Percentiles rank a stretch among this genome's conserved stretches.
Evolutionary conservation across 805 yeast genomes (phyloP).

Genomic region (Tetrapisispora nanseiensis): DNA sequence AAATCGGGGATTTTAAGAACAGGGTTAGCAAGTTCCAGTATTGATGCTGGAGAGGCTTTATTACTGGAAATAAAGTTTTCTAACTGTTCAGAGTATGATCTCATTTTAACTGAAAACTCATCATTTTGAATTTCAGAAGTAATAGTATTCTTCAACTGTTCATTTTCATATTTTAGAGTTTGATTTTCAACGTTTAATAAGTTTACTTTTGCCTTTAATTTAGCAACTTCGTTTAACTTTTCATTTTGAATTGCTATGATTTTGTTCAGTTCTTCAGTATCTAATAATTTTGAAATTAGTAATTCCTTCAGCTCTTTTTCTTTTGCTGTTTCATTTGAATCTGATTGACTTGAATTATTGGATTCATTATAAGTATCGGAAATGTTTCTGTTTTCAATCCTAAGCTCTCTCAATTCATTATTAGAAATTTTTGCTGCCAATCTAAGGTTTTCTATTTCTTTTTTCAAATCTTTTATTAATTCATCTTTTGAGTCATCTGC

Average conservation of each 20-base stretch:
- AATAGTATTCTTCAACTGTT: constrained; percentile 27
- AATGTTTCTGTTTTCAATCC: constrained; percentile 29
- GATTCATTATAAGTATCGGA: neutral
- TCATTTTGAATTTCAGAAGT: neutral
- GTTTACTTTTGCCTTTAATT: constrained; percentile 36
- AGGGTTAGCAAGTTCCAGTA: neutral
- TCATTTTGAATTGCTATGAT: constrained; percentile 45
- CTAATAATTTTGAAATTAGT: constrained; percentile 42
- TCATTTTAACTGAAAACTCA: constrained; percentile 4
- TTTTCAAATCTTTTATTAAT: constrained; percentile 41
- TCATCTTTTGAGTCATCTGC: constrained; percentile 17
- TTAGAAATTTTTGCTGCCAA: neutral
- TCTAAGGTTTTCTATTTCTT: neutral
- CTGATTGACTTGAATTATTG: neutral
- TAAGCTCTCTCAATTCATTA: constrained; percentile 26
- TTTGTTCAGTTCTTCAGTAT: constrained; percentile 42
- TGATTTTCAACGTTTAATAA: constrained; percentile 41
- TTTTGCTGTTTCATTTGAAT: constrained; percentile 15
- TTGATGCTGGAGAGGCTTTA: neutral
- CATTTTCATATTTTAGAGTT: constrained; percentile 35
- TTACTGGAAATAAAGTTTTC: constrained; percentile 17
- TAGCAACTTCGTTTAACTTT: constrained; percentile 37
- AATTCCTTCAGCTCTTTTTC: constrained; percentile 41
- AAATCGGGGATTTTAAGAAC: neutral
- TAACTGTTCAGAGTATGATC: constrained; percentile 21